These are phyloP conservation scores for Camelina laxa DNA, from an alignment of 345 rosid species.

Conservation along the genomic window DNA sequence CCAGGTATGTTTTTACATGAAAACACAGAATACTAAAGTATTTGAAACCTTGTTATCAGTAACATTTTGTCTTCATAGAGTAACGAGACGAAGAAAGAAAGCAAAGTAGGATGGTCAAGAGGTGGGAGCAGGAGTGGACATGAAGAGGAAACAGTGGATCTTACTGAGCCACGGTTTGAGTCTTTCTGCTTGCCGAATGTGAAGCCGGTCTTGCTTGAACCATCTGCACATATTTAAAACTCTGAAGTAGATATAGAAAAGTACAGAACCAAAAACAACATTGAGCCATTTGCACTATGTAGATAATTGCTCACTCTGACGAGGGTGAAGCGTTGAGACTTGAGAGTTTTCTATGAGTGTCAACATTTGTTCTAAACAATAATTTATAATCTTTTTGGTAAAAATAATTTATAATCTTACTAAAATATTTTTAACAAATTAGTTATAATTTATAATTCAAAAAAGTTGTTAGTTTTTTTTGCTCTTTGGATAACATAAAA, in stretches of 20 bases:
- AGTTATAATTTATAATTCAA: too few species aligned
- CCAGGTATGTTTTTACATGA: conserved; percentile 52
- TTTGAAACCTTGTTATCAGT: neutral
- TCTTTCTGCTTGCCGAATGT: conserved; percentile 64
- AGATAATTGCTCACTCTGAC: conserved; percentile 20
- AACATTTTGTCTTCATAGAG: conserved; percentile 11
- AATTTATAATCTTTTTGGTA: too few species aligned
- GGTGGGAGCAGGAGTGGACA: conserved; percentile 52
- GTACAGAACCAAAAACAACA: conserved; percentile 18
- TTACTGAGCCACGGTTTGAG: conserved; percentile 88
- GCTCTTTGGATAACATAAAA: too few species aligned
- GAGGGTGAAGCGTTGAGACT: conserved; percentile 16
- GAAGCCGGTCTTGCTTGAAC: conserved; percentile 51
- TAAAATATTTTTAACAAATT: neutral
- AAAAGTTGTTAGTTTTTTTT: too few species aligned
- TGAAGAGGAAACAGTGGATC: conserved; percentile 79
- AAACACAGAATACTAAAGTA: neutral
- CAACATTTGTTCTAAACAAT: conserved; percentile 14
- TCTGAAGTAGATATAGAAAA: conserved; percentile 23
- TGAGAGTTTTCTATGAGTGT: conserved; percentile 29
- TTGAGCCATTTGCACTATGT: conserved; percentile 21
- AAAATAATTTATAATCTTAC: conserved; percentile 17
- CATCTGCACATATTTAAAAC: conserved; percentile 22
- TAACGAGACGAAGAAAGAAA: conserved; percentile 35
- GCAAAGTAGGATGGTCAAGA: conserved; percentile 47